Conservation (phyloP, 2,329 filamentous ascomycete species). For the Arthrobotrys conoides region DNA sequence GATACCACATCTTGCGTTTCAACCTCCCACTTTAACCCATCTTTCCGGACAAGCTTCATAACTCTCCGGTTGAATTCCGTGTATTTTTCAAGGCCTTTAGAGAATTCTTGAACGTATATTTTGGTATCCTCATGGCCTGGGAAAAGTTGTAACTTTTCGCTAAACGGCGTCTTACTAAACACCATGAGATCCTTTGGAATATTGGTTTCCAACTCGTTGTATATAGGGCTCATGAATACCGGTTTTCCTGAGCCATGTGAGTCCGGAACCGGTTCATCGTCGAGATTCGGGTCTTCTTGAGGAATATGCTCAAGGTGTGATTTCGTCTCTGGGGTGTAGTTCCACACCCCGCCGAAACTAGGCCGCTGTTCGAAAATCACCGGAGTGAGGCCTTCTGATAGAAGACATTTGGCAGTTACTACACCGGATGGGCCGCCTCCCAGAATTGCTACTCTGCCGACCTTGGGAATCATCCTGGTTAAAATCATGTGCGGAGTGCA, state of each 20-base stretch:
- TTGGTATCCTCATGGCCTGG: constrained; percentile 80
- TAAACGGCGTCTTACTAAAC: constrained; percentile 80
- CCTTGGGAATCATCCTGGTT: constrained; percentile 28
- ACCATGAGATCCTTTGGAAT: constrained; percentile 86
- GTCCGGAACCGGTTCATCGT: constrained; percentile 74
- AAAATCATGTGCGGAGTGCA: background rate
- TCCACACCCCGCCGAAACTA: constrained; percentile 86
- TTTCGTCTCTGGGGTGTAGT: constrained; percentile 75
- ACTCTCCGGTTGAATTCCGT: constrained; percentile 61
- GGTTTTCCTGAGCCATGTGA: constrained; percentile 44
- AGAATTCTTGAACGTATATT: constrained; percentile 73
- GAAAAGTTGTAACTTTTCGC: constrained; percentile 77
- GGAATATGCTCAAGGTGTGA: constrained; percentile 72
- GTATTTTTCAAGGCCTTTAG: constrained; percentile 50
- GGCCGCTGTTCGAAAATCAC: constrained; percentile 86
- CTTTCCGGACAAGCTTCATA: constrained; percentile 23
- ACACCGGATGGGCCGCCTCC: constrained; percentile 87
- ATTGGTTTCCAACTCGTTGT: constrained; percentile 86
- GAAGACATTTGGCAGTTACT: constrained; percentile 83
- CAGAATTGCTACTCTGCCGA: constrained; percentile 72
- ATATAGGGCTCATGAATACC: constrained; percentile 85
- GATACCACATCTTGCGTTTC: constrained; percentile 42
- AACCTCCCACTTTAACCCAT: constrained; percentile 31
- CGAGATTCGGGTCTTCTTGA: constrained; percentile 76
- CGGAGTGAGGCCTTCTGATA: constrained; percentile 78